Conservation (phyloP, 257 asterid species). For the Solanum lycopersicoides region DNA sequence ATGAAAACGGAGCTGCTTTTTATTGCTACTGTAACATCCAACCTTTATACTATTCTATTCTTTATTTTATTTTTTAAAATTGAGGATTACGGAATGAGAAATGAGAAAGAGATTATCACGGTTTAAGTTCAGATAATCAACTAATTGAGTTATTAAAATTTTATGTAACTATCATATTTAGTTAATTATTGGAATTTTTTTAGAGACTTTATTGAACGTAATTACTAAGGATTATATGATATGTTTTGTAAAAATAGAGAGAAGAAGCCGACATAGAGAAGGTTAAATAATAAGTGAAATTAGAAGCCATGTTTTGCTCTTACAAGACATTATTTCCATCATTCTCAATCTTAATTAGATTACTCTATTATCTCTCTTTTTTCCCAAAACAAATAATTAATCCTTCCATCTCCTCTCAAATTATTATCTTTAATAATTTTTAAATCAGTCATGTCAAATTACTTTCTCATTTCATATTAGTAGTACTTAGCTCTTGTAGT, state of each 20-base stretch:
- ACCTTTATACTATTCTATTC: neutral
- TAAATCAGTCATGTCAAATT: neutral
- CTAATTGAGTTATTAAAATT: too few relatives aligned
- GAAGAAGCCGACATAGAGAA: slow-evolving; percentile 39
- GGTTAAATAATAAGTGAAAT: slow-evolving; percentile 22
- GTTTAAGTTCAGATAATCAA: too few relatives aligned
- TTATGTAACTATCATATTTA: too few relatives aligned
- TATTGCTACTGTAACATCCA: neutral
- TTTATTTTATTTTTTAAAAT: too few relatives aligned
- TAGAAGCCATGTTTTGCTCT: slow-evolving; percentile 49
- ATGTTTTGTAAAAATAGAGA: neutral
- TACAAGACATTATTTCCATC: slow-evolving; percentile 19
- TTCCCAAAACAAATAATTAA: neutral
- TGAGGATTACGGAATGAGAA: neutral
- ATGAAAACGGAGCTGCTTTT: slow-evolving; percentile 10
- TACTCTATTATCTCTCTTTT: neutral
- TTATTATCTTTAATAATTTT: neutral
- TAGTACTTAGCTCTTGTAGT: neutral
- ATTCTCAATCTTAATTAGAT: neutral
- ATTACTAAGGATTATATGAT: too few relatives aligned
- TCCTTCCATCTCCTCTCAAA: neutral
- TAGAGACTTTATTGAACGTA: neutral
- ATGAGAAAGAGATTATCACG: too few relatives aligned
- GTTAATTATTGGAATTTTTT: neutral
- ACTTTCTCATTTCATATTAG: neutral